These are phyloP conservation scores for Mucor velutinosus DNA, from an alignment of 371 early-diverging fungal genomes.

Conservation along the genomic window DNA sequence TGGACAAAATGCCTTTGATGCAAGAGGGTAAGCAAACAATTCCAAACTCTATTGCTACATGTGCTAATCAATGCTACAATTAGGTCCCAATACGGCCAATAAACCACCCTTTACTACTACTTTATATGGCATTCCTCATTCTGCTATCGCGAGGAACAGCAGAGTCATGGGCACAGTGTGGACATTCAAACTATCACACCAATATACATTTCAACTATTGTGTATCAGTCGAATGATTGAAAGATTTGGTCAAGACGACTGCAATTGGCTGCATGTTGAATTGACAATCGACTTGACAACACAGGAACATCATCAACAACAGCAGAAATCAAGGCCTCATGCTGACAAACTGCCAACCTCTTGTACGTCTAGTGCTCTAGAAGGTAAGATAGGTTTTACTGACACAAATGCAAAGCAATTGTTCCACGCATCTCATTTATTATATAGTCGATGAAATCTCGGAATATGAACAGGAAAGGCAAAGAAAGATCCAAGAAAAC, in stretches of 20 bases:
- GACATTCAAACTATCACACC: conserved; percentile 71
- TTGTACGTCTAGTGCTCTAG: neutral
- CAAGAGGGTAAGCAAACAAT: conserved; percentile 18
- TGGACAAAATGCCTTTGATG: conserved; percentile 56
- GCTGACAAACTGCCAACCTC: neutral
- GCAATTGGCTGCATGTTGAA: conserved; percentile 77
- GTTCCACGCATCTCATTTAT: too few species aligned
- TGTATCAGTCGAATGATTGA: conserved; percentile 85
- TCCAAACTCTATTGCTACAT: neutral
- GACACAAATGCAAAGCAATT: too few species aligned
- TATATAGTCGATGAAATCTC: too few species aligned
- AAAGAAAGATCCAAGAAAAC: too few species aligned
- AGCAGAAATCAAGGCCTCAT: neutral
- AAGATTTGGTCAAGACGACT: conserved; percentile 80
- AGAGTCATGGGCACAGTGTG: conserved; percentile 93
- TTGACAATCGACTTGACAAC: conserved; percentile 26
- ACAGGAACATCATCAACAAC: neutral
- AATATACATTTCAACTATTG: conserved; percentile 60
- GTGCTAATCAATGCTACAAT: neutral
- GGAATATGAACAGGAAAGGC: too few species aligned
- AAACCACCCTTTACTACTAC: neutral
- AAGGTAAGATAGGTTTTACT: neutral
- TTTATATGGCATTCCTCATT: conserved; percentile 65
- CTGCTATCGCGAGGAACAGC: conserved; percentile 80
- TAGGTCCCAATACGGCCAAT: neutral